Conservation (phyloP, 495 filamentous ascomycete species). For the Hyaloscypha hepaticicola region DNA sequence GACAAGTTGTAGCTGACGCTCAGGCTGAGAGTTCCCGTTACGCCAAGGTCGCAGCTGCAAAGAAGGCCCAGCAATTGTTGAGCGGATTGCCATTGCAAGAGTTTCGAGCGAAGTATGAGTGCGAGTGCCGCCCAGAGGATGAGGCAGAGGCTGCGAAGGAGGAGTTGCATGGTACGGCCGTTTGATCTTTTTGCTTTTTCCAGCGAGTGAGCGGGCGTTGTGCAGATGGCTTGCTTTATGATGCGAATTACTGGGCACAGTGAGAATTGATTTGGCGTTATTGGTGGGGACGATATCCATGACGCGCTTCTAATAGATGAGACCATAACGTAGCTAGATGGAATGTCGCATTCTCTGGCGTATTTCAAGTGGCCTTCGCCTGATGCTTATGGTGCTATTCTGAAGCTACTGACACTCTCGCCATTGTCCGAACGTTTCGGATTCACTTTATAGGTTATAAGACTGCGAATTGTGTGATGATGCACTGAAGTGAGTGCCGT, state of each 20-base stretch:
- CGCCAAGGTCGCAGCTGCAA: constrained; percentile 72
- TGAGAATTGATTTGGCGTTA: not conserved
- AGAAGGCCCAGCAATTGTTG: constrained; percentile 60
- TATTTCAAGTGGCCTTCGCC: too few relatives aligned
- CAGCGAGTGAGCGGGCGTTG: not conserved
- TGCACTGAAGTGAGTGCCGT: too few relatives aligned
- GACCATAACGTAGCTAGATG: not conserved
- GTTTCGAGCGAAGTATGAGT: constrained; percentile 60
- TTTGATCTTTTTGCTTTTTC: not conserved
- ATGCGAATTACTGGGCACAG: not conserved
- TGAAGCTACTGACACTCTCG: too few relatives aligned
- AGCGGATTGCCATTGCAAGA: constrained; percentile 55
- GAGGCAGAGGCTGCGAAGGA: not conserved
- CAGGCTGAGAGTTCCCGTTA: constrained; percentile 61
- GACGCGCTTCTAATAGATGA: not conserved
- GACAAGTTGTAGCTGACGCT: constrained; percentile 60
- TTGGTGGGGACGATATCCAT: not conserved
- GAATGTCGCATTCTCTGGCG: not conserved
- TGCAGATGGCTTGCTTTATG: not conserved
- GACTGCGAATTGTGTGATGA: too few relatives aligned
- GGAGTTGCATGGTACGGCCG: not conserved
- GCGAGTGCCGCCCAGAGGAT: constrained; percentile 50
- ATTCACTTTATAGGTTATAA: too few relatives aligned
- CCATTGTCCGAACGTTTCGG: too few relatives aligned
- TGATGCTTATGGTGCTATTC: too few relatives aligned